phyloP scores from a whole-genome alignment of 495 filamentous ascomycete species.

The Hyaloscypha finlandica region DNA sequence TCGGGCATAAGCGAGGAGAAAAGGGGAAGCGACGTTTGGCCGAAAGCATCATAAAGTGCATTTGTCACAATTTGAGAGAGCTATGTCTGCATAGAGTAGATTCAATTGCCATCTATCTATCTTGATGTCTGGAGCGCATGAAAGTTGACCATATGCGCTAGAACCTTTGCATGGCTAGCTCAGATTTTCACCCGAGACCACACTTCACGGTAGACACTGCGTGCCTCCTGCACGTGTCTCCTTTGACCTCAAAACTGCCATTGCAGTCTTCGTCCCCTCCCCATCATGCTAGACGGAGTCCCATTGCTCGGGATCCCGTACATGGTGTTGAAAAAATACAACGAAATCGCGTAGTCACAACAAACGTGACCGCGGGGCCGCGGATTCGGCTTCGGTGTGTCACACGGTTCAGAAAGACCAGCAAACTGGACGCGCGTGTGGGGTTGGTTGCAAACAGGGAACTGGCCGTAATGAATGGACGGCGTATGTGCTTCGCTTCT shows the following conservation, averaged over 20 bases:
- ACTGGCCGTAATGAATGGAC: conserved; percentile 34
- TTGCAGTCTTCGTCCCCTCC: conserved; percentile 25
- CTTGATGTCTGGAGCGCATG: conserved; percentile 8
- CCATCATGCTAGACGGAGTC: conserved; percentile 19
- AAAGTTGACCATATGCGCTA: conserved; percentile 16
- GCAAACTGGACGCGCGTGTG: conserved; percentile 16
- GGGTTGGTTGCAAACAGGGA: conserved; percentile 14
- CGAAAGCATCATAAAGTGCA: background rate
- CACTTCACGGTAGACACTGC: conserved; percentile 12
- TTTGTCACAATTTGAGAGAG: background rate
- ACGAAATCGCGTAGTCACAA: conserved; percentile 26
- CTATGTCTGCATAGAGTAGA: conserved; percentile 10
- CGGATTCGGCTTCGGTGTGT: conserved; percentile 32
- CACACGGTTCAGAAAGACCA: conserved; percentile 20
- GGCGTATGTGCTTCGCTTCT: conserved; percentile 25
- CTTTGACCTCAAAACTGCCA: conserved; percentile 15
- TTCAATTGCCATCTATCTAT: conserved; percentile 32
- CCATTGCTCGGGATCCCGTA: conserved; percentile 16
- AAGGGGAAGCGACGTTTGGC: too few relatives aligned
- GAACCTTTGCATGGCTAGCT: conserved; percentile 24
- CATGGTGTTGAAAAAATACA: conserved; percentile 23
- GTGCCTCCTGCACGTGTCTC: conserved; percentile 24
- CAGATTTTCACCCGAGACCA: conserved; percentile 19
- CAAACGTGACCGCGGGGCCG: conserved; percentile 21
- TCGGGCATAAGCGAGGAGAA: too few relatives aligned